Conservation (phyloP, 441 rosid species). For the Adansonia madagascariensis region DNA sequence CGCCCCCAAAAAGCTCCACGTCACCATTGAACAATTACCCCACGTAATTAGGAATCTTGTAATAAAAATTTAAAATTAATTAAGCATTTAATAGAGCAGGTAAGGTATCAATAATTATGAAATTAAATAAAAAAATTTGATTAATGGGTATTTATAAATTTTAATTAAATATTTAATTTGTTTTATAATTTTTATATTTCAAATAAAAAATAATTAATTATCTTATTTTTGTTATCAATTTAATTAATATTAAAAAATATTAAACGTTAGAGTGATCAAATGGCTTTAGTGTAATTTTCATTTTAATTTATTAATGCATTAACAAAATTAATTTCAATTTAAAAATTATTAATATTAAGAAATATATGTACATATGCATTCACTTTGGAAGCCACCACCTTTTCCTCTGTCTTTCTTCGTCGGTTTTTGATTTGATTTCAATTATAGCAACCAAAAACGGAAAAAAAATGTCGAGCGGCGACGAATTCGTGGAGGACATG, state of each 20-base stretch:
- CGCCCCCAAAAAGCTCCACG: not conserved
- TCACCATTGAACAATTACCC: not conserved
- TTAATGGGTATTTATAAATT: too few relatives aligned
- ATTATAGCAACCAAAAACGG: not conserved
- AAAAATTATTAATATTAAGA: not conserved
- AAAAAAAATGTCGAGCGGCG: constrained; percentile 49
- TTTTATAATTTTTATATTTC: too few relatives aligned
- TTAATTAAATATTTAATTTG: too few relatives aligned
- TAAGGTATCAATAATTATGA: not conserved
- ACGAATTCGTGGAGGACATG: constrained; percentile 53
- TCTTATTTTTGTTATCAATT: too few relatives aligned
- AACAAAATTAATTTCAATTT: not conserved
- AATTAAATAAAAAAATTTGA: too few relatives aligned
- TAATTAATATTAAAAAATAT: too few relatives aligned
- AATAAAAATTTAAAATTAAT: not conserved
- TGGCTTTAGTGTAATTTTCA: not conserved
- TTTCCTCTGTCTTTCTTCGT: not conserved
- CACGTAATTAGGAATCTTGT: not conserved
- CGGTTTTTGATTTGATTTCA: not conserved
- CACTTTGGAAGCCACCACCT: not conserved
- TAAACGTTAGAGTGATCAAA: not conserved
- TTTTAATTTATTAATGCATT: not conserved
- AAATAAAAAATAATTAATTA: too few relatives aligned
- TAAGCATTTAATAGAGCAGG: not conserved
- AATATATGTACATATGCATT: not conserved